phyloP scores from a whole-genome alignment of 345 rosid species.

The Pistacia vera region DNA sequence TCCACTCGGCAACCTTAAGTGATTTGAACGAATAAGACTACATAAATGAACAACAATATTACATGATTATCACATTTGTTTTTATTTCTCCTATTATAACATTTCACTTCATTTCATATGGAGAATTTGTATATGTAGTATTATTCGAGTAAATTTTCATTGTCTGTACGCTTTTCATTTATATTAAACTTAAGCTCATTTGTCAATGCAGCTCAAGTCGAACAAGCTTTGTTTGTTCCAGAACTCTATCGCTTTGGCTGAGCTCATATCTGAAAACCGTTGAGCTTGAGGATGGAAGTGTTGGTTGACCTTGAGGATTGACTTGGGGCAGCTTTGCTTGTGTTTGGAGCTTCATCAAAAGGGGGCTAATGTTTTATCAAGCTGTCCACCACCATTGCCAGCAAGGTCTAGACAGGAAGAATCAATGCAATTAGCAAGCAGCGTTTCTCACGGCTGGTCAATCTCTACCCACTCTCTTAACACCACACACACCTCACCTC shows the following conservation, averaged over 20 bases:
- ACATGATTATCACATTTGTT: no score
- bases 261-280: background rate
- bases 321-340: background rate
- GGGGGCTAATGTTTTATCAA: conserved; percentile 1
- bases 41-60: no score
- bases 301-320: conserved; percentile 17
- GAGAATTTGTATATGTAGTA: no score
- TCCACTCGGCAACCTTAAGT: conserved; percentile 1
- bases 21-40: background rate
- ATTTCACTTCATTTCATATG: no score
- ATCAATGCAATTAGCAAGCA: conserved; percentile 22
- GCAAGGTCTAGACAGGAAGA: conserved; percentile 13
- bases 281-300: conserved; percentile 4
- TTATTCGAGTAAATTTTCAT: no score
- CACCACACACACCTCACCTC: conserved; percentile 3
- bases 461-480: conserved; percentile 24
- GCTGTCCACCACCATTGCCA: conserved; percentile 11
- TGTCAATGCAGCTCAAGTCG: background rate
- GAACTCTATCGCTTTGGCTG: background rate
- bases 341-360: conserved; percentile 8
- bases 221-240: background rate
- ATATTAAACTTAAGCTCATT: no score
- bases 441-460: conserved; percentile 23
- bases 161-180: no score
- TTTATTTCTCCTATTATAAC: no score